Conservation (phyloP, 2,329 filamentous ascomycete genomes). For the Hypocreales sp. region DNA sequence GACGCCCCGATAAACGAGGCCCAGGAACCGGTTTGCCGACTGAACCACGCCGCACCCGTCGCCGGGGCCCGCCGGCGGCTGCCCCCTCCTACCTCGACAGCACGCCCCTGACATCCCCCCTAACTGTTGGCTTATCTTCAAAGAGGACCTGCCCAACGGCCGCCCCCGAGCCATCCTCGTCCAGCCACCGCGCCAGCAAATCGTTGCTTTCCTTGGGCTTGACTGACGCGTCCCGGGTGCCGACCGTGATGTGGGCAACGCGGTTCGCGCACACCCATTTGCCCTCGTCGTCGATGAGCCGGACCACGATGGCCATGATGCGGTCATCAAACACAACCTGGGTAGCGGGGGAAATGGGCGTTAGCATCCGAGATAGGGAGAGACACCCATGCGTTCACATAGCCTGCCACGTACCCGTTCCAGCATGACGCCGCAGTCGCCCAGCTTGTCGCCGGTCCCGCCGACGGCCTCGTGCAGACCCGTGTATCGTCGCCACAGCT, state of each 20-base stretch:
- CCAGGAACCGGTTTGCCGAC: no score
- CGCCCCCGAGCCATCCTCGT: conserved; percentile 27
- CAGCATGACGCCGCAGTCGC: conserved; percentile 46
- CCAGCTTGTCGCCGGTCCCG: conserved; percentile 26
- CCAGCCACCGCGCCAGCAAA: conserved; percentile 60
- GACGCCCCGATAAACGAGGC: no score
- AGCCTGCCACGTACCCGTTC: conserved; percentile 33
- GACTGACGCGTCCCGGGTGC: conserved; percentile 56
- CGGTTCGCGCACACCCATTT: conserved; percentile 59
- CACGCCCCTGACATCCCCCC: conserved; percentile 32
- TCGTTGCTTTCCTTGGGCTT: conserved; percentile 95
- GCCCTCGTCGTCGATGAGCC: conserved; percentile 42
- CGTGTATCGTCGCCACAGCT: conserved; percentile 62
- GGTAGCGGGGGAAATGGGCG: background rate
- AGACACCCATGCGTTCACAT: no score
- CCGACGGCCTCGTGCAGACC: conserved; percentile 34
- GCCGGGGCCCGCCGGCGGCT: background rate
- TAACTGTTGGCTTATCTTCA: conserved; percentile 29
- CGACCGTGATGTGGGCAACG: conserved; percentile 78
- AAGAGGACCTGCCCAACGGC: conserved; percentile 33
- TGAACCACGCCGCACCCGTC: no score
- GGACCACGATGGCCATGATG: conserved; percentile 82
- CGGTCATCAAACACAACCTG: conserved; percentile 68
- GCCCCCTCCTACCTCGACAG: conserved; percentile 24
- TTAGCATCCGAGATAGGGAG: conserved; percentile 16